Percentiles rank a stretch among this genome's conserved stretches.
phyloP scores from a whole-genome alignment of 192 early-diverging fungal genomes.

The Podila minutissima region DNA sequence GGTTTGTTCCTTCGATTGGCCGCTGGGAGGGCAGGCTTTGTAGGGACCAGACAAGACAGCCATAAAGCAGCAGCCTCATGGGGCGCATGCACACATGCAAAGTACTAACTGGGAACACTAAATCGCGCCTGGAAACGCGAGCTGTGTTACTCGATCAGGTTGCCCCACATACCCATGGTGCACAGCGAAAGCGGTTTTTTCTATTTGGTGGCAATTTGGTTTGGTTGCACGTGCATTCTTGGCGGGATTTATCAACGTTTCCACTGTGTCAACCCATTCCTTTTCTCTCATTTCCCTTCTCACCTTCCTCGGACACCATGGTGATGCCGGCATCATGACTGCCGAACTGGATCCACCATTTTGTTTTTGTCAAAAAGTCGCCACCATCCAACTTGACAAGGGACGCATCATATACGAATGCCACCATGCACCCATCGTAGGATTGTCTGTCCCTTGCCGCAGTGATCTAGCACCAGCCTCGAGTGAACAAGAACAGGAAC shows the following conservation, averaged over 20 bases:
- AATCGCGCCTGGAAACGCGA: no score
- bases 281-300: background rate
- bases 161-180: no score
- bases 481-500: background rate
- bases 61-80: no score
- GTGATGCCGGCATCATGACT: slow-evolving; percentile 1
- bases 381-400: background rate
- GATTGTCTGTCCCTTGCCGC: background rate
- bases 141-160: no score
- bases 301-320: background rate
- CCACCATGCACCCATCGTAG: background rate
- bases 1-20: background rate
- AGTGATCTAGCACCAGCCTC: background rate
- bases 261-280: background rate
- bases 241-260: background rate
- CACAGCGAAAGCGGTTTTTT: no score
- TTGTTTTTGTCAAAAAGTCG: background rate
- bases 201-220: background rate
- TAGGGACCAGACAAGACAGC: background rate
- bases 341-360: slow-evolving; percentile 1
- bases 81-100: no score
- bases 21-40: no score
- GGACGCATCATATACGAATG: background rate
- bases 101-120: no score
- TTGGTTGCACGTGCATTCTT: background rate